These are phyloP conservation scores for Actinomucor elegans DNA, from an alignment of 371 early-diverging fungal species.

Conservation along the genomic window DNA sequence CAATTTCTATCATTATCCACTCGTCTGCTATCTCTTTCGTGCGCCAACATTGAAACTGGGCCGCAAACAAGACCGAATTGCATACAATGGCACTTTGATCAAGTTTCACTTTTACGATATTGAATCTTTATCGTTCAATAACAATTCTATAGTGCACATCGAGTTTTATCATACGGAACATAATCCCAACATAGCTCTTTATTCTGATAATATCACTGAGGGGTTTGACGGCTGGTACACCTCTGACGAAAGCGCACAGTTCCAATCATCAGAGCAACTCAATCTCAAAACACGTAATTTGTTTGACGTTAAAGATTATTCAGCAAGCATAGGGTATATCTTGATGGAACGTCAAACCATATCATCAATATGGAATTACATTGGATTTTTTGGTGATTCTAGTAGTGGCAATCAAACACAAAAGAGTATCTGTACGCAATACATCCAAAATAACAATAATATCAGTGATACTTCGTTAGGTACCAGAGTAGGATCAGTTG, in stretches of 20 bases:
- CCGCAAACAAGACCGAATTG: constrained; percentile 8
- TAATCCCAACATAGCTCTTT: constrained; percentile 31
- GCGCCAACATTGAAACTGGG: constrained; percentile 16
- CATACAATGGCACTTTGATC: constrained; percentile 19
- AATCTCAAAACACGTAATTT: constrained; percentile 32
- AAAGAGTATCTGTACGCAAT: constrained; percentile 14
- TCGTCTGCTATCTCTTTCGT: constrained; percentile 28
- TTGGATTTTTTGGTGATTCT: too few relatives aligned
- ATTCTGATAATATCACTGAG: constrained; percentile 3
- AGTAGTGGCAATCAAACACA: too few relatives aligned
- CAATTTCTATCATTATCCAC: constrained; percentile 23
- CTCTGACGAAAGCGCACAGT: constrained; percentile 23
- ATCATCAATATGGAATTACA: constrained; percentile 25
- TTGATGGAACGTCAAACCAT: constrained; percentile 18
- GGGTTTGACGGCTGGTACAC: constrained; percentile 28
- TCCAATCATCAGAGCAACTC: constrained; percentile 28
- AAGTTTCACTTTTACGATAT: constrained; percentile 33
- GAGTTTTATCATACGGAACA: constrained; percentile 27
- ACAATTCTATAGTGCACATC: constrained; percentile 15
- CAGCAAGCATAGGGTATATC: constrained; percentile 22
- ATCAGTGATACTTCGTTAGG: constrained; percentile 5
- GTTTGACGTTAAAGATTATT: constrained; percentile 14
- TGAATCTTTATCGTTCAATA: constrained; percentile 12
- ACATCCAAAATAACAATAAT: constrained; percentile 20
- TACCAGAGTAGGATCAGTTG: constrained; percentile 17